Percentiles rank a stretch among this genome's conserved stretches.
Evolutionary conservation across 139 green algal genomes (phyloP).

Genomic region (Asterochloris erici): DNA sequence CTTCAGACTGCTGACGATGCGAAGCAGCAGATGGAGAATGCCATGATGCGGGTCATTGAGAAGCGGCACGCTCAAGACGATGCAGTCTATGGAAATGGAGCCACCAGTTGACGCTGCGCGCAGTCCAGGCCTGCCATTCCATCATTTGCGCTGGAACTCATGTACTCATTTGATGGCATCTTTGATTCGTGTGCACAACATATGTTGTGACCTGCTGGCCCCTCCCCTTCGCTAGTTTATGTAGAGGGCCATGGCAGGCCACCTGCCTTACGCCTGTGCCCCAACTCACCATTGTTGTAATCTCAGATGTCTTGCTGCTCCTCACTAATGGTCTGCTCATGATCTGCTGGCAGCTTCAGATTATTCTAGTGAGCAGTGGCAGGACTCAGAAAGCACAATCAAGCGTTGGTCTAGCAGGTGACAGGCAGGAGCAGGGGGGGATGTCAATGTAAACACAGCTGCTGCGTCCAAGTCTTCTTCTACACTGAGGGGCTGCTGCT

Average conservation of each 20-base stretch:
- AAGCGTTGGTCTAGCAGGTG: no score
- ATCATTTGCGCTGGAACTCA: background rate
- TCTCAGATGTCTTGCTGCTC: no score
- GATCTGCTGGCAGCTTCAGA: no score
- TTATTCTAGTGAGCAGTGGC: no score
- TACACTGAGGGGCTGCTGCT: no score
- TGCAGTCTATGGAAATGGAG: background rate
- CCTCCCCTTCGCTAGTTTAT: background rate
- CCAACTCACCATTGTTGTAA: no score
- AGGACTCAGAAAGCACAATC: no score
- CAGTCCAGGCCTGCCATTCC: background rate
- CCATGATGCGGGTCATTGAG: slow-evolving; percentile 51
- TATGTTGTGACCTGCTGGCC: no score
- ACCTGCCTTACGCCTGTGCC: background rate
- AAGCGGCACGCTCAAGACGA: slow-evolving; percentile 32
- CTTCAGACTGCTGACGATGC: slow-evolving; percentile 16
- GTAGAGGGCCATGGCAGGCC: background rate
- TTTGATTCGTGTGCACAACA: background rate
- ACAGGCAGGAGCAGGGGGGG: no score
- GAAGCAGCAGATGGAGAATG: slow-evolving; percentile 64
- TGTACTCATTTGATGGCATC: background rate
- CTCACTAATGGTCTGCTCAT: no score
- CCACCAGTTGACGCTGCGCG: background rate
- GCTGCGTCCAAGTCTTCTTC: no score
- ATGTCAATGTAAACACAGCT: no score